Evolutionary conservation across 176 grass and related monocot species (phyloP), one percentile per base, ranked within the genome.

Genomic region (Musa troglodytarum): DNA sequence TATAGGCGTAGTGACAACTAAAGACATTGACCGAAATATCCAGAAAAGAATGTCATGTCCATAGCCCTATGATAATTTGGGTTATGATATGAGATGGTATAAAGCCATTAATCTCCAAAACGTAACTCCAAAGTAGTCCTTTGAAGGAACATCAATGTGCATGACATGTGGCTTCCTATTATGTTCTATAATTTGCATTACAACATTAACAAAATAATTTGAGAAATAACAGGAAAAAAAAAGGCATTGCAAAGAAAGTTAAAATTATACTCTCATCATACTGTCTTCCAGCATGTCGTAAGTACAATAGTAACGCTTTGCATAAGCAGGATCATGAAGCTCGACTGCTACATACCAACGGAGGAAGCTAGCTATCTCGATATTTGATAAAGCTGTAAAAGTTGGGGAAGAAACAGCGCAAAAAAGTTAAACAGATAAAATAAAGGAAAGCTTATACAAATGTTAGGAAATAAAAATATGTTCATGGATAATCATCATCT

Each of bases 361-460:
- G 68, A 99, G 82, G 80, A 99, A 94, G 81, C 95, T 99, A 61
- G 88, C 95, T 81, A 99, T 93, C 82, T 99, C 90, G 78, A 99
- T 91, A 84, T 99, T 94, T 80, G 95, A 99, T 71, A 94, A 78
- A 78, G 95, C 90, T 92, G 84, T 28, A 88, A 88, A 70, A 52
- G 63, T 17, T 52, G 16, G 2, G 72, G n/a, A 52, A 13, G 34
- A 43, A 43, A 43, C 34, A 43, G 34, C 3, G 0, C 34, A 52
- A 11, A 21, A 9, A 53, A 23, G 28, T 51, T 53, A 50, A 52
- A 76, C 1, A 9, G 8, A 50, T 17, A 74, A 15, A 74, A 9
- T 16, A 13, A 74, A 55, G 55, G 55, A 12, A 55, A 50, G 43
- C 17, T 21, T 52, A 72, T 22, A 0, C 2, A 1, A 74, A 57